A percentile compares a stretch with the other conserved stretches of the same genome.
phyloP scores from a whole-genome alignment of 345 rosid genomes.

The Odontarrhena argentea region DNA sequence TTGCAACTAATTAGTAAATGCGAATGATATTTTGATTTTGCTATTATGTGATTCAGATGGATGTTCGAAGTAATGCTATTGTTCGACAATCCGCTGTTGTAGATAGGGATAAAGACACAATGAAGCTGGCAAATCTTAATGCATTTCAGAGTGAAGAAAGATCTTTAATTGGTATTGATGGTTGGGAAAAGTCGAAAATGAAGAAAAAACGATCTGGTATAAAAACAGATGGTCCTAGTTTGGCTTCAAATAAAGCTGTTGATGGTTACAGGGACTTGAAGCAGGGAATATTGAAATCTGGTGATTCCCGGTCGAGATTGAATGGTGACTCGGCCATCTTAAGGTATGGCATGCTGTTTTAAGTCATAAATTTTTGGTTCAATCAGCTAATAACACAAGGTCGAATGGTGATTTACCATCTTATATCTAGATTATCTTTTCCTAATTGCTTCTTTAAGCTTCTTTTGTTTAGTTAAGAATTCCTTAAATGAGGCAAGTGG shows the following conservation, averaged over 20 bases:
- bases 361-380: conserved; percentile 15
- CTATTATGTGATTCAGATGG: conserved; percentile 54
- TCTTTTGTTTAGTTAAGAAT: conserved; percentile 17
- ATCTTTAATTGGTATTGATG: conserved; percentile 74
- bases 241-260: conserved; percentile 55
- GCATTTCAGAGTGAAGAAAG: conserved; percentile 74
- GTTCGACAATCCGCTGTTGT: conserved; percentile 64
- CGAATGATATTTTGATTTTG: conserved; percentile 24
- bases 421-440: conserved; percentile 5
- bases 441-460: neutral
- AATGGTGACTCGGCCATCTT: conserved; percentile 76
- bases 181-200: conserved; percentile 96
- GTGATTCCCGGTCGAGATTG: conserved; percentile 70
- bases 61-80: conserved; percentile 64
- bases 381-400: conserved; percentile 11
- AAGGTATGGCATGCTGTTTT: conserved; percentile 56
- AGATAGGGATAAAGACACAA: conserved; percentile 78
- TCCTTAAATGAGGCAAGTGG: conserved; percentile 25
- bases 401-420: neutral
- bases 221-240: conserved; percentile 67
- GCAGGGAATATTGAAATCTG: conserved; percentile 70
- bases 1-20: conserved; percentile 16
- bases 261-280: conserved; percentile 80
- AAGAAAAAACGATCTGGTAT: conserved; percentile 96
- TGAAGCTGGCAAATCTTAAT: conserved; percentile 59